Conservation (phyloP, 2,329 filamentous ascomycete genomes). For the Plectosphaerella cucumerina region DNA sequence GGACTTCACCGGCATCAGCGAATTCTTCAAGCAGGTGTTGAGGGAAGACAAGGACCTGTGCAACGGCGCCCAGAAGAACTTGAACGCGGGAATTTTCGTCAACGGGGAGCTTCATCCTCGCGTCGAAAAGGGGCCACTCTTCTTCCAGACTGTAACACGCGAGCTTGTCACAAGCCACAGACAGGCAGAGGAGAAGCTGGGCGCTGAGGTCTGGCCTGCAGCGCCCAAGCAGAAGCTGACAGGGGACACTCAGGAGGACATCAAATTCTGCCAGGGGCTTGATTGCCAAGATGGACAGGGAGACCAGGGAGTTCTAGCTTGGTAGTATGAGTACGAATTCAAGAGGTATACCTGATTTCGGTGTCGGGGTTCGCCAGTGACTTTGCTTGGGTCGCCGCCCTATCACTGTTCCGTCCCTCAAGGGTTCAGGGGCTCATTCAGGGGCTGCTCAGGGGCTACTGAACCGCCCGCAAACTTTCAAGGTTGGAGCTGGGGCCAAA, state of each 20-base stretch:
- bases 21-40: constrained; percentile 48
- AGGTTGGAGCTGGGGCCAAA: no score
- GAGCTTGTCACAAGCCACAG: constrained; percentile 20
- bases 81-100: constrained; percentile 44
- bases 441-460: no score
- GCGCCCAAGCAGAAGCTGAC: constrained; percentile 16
- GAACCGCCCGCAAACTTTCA: no score
- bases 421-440: no score
- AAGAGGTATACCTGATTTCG: no score
- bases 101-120: constrained; percentile 47
- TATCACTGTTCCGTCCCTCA: no score
- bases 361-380: no score
- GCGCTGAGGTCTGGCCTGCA: constrained; percentile 24
- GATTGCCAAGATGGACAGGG: constrained; percentile 8
- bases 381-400: no score
- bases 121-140: constrained; percentile 47
- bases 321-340: constrained; percentile 3
- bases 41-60: constrained; percentile 47
- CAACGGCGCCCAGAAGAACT: constrained; percentile 42
- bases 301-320: constrained; percentile 8
- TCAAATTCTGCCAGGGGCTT: constrained; percentile 17
- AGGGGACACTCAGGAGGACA: constrained; percentile 15
- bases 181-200: constrained; percentile 15
- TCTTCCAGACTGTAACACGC: constrained; percentile 27
- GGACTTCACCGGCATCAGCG: constrained; percentile 38